phyloP scores from a whole-genome alignment of 179 eudicot species.

The Beta macrorhiza region DNA sequence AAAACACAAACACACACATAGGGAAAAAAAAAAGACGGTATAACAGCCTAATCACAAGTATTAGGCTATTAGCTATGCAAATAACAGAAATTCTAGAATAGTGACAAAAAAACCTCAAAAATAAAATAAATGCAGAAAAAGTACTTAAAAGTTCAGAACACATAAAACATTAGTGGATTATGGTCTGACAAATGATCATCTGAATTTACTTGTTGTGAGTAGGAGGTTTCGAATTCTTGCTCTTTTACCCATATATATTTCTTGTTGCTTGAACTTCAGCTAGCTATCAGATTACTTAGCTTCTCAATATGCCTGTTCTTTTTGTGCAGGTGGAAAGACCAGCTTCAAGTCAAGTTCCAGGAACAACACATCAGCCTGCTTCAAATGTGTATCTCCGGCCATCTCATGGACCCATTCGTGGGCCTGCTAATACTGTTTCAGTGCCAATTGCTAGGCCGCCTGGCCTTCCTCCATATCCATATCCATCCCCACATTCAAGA shows the following conservation, averaged over 20 bases:
- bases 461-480: not conserved
- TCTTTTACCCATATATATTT: not conserved
- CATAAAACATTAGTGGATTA: no score
- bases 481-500: constrained; percentile 12
- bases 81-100: no score
- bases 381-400: constrained; percentile 6
- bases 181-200: no score
- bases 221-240: not conserved
- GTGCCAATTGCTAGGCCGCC: constrained; percentile 1
- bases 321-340: constrained; percentile 18
- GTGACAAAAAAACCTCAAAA: no score
- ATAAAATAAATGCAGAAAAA: no score
- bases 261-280: not conserved
- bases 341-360: constrained; percentile 16
- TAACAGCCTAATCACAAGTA: no score
- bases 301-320: not conserved
- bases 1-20: not conserved
- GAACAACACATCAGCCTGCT: constrained; percentile 10
- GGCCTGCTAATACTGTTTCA: not conserved
- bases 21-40: no score
- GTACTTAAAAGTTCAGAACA: no score
- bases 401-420: not conserved
- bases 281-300: not conserved
- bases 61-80: no score
- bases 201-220: not conserved